Percentiles rank a stretch among this genome's conserved stretches.
These are phyloP conservation scores for Alternaria tenuissima DNA, from an alignment of 2,329 filamentous ascomycete species.

Conservation along the genomic window DNA sequence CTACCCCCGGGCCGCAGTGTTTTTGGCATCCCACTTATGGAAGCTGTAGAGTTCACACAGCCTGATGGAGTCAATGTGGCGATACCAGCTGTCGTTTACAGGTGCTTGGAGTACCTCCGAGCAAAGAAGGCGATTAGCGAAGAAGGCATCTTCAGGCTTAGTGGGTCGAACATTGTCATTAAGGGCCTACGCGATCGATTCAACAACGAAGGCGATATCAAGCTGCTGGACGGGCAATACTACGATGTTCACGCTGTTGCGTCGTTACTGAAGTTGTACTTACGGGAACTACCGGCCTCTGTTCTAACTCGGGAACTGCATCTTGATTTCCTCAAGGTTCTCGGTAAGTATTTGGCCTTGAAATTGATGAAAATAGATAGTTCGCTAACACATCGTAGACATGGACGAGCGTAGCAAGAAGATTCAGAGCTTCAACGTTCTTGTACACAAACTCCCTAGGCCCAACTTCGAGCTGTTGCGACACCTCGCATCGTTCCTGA, in stretches of 20 bases:
- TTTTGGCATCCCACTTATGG: conserved; percentile 84
- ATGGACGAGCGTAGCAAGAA: conserved; percentile 78
- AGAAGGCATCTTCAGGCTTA: conserved; percentile 95
- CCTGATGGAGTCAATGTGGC: conserved; percentile 77
- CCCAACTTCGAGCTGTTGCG: conserved; percentile 83
- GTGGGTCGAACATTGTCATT: conserved; percentile 95
- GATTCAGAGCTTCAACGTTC: conserved; percentile 74
- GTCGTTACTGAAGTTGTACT: conserved; percentile 90
- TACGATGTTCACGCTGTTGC: conserved; percentile 97
- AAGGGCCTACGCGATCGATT: conserved; percentile 91
- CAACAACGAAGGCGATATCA: conserved; percentile 90
- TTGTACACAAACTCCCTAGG: conserved; percentile 81
- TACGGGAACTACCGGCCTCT: conserved; percentile 89
- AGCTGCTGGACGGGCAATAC: conserved; percentile 84
- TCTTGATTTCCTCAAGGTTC: conserved; percentile 83
- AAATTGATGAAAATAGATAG: neutral
- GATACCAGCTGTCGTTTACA: conserved; percentile 91
- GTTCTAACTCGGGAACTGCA: conserved; percentile 92
- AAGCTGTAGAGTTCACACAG: conserved; percentile 83
- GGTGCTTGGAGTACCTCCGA: conserved; percentile 92
- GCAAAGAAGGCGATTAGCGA: conserved; percentile 81
- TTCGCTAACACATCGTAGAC: conserved; percentile 60
- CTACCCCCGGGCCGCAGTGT: conserved; percentile 64
- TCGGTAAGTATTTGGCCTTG: conserved; percentile 57
- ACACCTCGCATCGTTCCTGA: conserved; percentile 86